Conservation (phyloP, 2,329 filamentous ascomycete genomes). For the Helicocarpus griseus region DNA sequence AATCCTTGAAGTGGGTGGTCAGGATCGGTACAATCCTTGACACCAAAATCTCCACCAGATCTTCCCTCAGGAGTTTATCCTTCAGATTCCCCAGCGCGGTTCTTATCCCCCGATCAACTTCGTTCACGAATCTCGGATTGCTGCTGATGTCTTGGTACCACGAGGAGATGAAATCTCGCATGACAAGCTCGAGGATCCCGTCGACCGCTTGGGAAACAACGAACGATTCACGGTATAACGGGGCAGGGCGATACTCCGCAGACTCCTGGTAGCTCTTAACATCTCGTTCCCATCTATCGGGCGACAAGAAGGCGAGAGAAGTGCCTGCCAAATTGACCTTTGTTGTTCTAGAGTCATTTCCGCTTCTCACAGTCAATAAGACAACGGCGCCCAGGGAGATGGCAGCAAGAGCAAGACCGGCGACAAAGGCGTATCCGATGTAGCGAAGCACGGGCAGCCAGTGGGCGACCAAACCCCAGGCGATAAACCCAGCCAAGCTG, state of each 20-base stretch:
- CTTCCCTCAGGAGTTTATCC: conserved; percentile 62
- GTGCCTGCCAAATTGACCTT: conserved; percentile 21
- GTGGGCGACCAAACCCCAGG: conserved; percentile 77
- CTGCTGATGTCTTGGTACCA: conserved; percentile 86
- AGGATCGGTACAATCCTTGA: conserved; percentile 77
- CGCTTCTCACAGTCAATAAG: conserved; percentile 44
- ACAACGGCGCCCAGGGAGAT: conserved; percentile 50
- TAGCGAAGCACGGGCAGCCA: conserved; percentile 78
- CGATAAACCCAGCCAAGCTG: conserved; percentile 48
- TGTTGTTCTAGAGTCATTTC: conserved; percentile 34
- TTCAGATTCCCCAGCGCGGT: conserved; percentile 60
- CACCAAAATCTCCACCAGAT: conserved; percentile 75
- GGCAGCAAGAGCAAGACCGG: conserved; percentile 51
- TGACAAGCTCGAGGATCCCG: conserved; percentile 62
- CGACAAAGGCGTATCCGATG: conserved; percentile 71
- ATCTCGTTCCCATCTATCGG: conserved; percentile 60
- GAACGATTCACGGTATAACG: conserved; percentile 66
- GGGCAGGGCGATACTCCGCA: conserved; percentile 56
- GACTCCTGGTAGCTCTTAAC: conserved; percentile 55
- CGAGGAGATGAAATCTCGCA: conserved; percentile 73
- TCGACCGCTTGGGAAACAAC: conserved; percentile 73
- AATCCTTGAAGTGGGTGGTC: conserved; percentile 80
- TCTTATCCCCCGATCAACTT: conserved; percentile 74
- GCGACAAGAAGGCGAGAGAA: conserved; percentile 49
- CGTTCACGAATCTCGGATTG: conserved; percentile 69